Evolutionary conservation across 2,329 filamentous ascomycete genomes (phyloP), one percentile per base, ranked within the genome.

Genomic region (Cytospora paraplurivora): DNA sequence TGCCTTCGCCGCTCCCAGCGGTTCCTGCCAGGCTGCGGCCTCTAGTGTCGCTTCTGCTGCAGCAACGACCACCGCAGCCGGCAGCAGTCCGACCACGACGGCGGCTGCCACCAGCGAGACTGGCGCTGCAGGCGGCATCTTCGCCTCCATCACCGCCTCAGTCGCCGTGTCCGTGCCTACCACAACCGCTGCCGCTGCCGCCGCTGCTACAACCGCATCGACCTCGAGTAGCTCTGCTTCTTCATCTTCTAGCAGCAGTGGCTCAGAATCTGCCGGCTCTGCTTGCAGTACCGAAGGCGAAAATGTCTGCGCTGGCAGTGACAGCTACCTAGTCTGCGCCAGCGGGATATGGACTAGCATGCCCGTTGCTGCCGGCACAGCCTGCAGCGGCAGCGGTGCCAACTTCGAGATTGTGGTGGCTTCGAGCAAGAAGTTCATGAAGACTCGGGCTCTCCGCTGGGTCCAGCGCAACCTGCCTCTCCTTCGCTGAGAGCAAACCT

Each of bases 281-380:
- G 63, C 78, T 59, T 84, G 82, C 77, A 73, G 71, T 53, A 62
- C 73, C 17, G 82, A 84, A 67, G 82, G 82, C 60, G 62, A 69
- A 19, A 84, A 80, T 79, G 79, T 81, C 74, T 85, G 82, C 71
- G 71, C 83, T 57, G 73, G 69, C 33, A 80, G 81, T 62, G 70
- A 66, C n/a, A 73, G 75, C 19, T 85, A 81, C 77, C 81, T 84
- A 74, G 80, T 78, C 63, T 85, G 82, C 68, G 81, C 80, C 32
- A 78, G 74, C 59, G 82, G 82, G 32, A 54, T 70, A 32, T 85
- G 82, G 82, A 67, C 67, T 4, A 62, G 72, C 56, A 75, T 78
- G 70, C 59, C 72, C 6, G 74, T 85, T 71, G 76, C 82, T 0
- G 63, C 72, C 0, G 82, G 82, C 62, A 83, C 79, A 52, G 67